Percentiles rank a stretch among this genome's conserved stretches.
These are phyloP conservation scores for Barnettozyma salicaria DNA, from an alignment of 805 yeast species.

Conservation along the genomic window DNA sequence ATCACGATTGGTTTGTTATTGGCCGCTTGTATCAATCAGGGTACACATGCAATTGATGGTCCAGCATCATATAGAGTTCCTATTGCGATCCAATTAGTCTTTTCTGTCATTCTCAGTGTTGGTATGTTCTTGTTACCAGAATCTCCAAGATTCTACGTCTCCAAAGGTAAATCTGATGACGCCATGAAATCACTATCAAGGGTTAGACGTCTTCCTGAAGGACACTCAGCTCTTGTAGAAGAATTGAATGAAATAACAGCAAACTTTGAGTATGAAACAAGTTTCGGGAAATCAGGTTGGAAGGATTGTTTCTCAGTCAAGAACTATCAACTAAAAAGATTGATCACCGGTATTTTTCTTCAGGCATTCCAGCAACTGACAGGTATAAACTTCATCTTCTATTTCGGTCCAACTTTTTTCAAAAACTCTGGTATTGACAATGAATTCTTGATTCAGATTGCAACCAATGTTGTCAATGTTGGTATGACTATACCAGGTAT, in stretches of 20 bases:
- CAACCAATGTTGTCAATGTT: slow-evolving; percentile 42
- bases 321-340: slow-evolving; percentile 37
- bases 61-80: slow-evolving; percentile 69
- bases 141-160: slow-evolving; percentile 65
- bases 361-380: slow-evolving; percentile 60
- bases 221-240: slow-evolving; percentile 39
- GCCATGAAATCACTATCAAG: slow-evolving; percentile 52
- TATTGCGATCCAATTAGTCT: slow-evolving; percentile 62
- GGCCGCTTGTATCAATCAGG: slow-evolving; percentile 68
- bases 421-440: slow-evolving; percentile 43
- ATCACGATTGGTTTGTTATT: slow-evolving; percentile 66
- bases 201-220: slow-evolving; percentile 44
- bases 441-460: slow-evolving; percentile 38
- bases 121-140: slow-evolving; percentile 73
- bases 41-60: slow-evolving; percentile 46
- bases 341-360: slow-evolving; percentile 37
- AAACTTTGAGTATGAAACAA: slow-evolving; percentile 40
- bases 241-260: slow-evolving; percentile 45
- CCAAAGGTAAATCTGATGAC: slow-evolving; percentile 46
- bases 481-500: slow-evolving; percentile 51
- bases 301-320: slow-evolving; percentile 32
- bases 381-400: slow-evolving; percentile 68
- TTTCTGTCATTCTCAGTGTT: slow-evolving; percentile 54
- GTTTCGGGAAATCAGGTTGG: slow-evolving; percentile 25
- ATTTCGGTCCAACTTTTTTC: slow-evolving; percentile 63